Base-by-base conservation (phyloP, 805 yeast genomes). In the Teunomyces kruisii region DNA sequence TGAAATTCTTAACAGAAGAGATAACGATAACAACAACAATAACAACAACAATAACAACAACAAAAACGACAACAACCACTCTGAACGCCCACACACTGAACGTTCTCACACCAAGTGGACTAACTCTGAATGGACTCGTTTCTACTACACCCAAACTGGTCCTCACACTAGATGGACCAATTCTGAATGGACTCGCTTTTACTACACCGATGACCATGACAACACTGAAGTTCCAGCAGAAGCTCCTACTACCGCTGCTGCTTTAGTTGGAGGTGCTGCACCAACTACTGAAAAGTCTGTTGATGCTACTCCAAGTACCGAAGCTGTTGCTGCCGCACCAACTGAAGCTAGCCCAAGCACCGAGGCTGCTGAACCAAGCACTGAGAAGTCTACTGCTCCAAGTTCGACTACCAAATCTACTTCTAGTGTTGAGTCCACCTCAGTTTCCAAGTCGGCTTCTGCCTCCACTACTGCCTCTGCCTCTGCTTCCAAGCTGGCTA, bases 221-320 rank as follows among this genome's bases (percentile, higher is more conserved):
- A 4, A 26, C 9, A 26, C 28, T 8, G 28, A 26, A 26, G 9
- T 10, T 19, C 3, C 44, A n/a, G 37, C 29, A 10, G 30, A n/a
- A 17, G 39, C 40, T 14, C 14, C 39, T 4, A 28, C 36, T 9
- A 39, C 45, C 9, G 40, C 37, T 19, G 30, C 44, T 19, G 38
- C 43, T 22, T 32, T 27, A 6, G 38, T 9, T 17, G 42, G 26
- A 9, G 31, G 36, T 40, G 30, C 39, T 31, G 29, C 32, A 14
- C 9, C 26, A 40, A 33, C 39, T 9, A 31, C 35, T 6, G 16
- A 14, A 13, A 7, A 14, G 24, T 28, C 14, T 17, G 16, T 26
- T 17, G 28, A 17, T 40, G 29, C 10, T 4, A 14, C 27, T 12
- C 12, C 29, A 9, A 32, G 17, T 13, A 15, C 31, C 22, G 22